Conservation (phyloP, 768 basidiomycete species). For the Dacryopinax primogenitus region DNA sequence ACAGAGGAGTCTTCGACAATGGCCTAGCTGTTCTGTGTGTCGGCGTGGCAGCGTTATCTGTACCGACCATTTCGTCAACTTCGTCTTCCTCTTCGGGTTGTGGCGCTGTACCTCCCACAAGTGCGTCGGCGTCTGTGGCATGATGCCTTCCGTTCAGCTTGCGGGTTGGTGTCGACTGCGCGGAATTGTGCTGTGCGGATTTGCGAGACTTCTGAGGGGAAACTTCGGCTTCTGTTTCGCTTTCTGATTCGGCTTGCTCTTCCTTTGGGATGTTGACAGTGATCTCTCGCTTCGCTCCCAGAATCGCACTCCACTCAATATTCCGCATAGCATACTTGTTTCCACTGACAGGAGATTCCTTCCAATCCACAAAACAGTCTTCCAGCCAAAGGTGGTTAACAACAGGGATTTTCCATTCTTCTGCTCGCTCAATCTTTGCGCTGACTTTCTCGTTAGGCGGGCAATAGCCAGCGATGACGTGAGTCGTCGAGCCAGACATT, state of each 20-base stretch:
- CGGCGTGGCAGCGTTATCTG: background rate
- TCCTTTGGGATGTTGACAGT: background rate
- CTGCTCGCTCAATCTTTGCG: conserved; percentile 59
- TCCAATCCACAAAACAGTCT: conserved; percentile 77
- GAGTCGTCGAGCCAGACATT: conserved; percentile 64
- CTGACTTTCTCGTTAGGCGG: conserved; percentile 31
- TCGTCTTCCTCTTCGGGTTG: conserved; percentile 8
- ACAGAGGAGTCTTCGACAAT: background rate
- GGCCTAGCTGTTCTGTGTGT: background rate
- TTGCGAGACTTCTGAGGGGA: conserved; percentile 1
- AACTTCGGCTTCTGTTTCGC: background rate
- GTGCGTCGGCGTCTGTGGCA: background rate
- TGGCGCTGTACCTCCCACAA: background rate
- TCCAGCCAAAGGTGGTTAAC: conserved; percentile 89
- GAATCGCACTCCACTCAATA: conserved; percentile 4
- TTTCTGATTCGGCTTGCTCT: background rate
- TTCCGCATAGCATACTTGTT: conserved; percentile 5
- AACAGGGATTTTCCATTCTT: conserved; percentile 68
- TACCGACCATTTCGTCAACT: background rate
- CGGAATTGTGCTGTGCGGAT: background rate
- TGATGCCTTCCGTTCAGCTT: background rate
- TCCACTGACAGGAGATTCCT: conserved; percentile 19
- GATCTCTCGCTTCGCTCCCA: background rate
- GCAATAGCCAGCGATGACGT: conserved; percentile 69
- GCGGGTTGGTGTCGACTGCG: background rate